phyloP scores from a whole-genome alignment of 352 stramenopile genomes.

The Globisporangium parvum region DNA sequence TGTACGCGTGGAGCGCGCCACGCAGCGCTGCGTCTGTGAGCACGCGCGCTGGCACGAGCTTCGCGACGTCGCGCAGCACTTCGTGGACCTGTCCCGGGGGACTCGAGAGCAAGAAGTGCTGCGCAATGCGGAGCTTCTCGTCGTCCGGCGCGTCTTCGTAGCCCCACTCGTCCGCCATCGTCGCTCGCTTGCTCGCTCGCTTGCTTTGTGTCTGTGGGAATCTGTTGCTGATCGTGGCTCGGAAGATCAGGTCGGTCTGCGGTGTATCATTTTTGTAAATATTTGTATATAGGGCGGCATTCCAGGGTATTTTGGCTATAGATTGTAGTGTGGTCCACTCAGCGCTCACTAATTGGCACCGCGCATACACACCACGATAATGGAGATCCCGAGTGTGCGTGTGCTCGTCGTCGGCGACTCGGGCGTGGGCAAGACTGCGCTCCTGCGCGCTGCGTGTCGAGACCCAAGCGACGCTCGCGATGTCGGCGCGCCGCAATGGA shows the following conservation, averaged over 20 bases:
- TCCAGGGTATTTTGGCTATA: no score
- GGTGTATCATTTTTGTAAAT: no score
- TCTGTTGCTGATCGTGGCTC: background rate
- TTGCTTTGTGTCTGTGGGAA: no score
- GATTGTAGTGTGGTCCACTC: no score
- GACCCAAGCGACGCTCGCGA: conserved; percentile 9
- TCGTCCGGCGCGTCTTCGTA: conserved; percentile 76
- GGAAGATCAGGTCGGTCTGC: background rate
- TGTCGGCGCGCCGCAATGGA: conserved; percentile 34
- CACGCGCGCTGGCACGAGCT: conserved; percentile 69
- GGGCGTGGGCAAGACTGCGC: conserved; percentile 76
- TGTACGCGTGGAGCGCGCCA: conserved; percentile 76
- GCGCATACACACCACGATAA: conserved; percentile 16
- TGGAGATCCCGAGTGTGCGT: conserved; percentile 71
- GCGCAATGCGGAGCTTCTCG: conserved; percentile 87
- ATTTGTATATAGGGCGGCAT: no score
- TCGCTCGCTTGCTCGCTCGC: background rate
- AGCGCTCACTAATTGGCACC: no score
- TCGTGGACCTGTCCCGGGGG: conserved; percentile 87
- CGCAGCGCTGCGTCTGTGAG: conserved; percentile 64
- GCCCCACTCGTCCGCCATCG: conserved; percentile 62
- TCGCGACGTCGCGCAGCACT: conserved; percentile 76
- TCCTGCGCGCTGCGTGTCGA: conserved; percentile 60
- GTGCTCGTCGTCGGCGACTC: conserved; percentile 83
- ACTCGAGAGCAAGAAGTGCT: conserved; percentile 87